Evolutionary conservation across 768 basidiomycete genomes (phyloP), one percentile per base, ranked within the genome.

Genomic region (Panellus pusillus): DNA sequence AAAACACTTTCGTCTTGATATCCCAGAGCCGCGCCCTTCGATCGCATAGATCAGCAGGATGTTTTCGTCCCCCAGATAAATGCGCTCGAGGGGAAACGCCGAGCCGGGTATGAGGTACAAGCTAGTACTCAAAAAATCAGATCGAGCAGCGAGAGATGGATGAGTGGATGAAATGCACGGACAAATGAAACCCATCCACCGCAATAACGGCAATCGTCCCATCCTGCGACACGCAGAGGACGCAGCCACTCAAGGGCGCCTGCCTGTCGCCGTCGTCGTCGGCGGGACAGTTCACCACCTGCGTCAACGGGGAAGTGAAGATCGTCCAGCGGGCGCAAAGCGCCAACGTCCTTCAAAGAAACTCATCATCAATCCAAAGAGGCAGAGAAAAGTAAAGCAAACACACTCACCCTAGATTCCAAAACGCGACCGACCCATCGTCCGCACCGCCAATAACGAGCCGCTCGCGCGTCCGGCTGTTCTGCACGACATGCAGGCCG

Each of bases 1-100:
- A 81, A 61, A 98, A 87, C 62, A 97, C 94, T 52, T 80, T 79
- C 0, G 86, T 88, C 56, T 83, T 81, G 14, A 86, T 73, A 62
- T 98, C 91, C 93, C 97, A 99, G 2, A 95, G 70, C 38, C 97
- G 77, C 1, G 89, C 91, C 49, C 86, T 81, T 2, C 81, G 84
- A 56, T 90, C 85, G 74, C 74, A 67, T 98, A 98, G 1, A 88
- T 68, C 6, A 95, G 71, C 47, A 97, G 65, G 27, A 97, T 67
- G 53, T 91, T 86, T 49, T 87, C 79, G 14, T 79, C 84, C 11
- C 82, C 76, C 8, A 91, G 67, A 62, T 82, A 91, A 14, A 96
- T 67, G 41, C 77, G 68, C 32, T 72, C 70, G 17, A 98, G 73
- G 0, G 84, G 82, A 0, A 84, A 79, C n/a, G 80, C 77, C 1